Evolutionary conservation across 257 asterid genomes (phyloP), one percentile per base, ranked within the genome.

Genomic region (Lithospermum erythrorhizon): DNA sequence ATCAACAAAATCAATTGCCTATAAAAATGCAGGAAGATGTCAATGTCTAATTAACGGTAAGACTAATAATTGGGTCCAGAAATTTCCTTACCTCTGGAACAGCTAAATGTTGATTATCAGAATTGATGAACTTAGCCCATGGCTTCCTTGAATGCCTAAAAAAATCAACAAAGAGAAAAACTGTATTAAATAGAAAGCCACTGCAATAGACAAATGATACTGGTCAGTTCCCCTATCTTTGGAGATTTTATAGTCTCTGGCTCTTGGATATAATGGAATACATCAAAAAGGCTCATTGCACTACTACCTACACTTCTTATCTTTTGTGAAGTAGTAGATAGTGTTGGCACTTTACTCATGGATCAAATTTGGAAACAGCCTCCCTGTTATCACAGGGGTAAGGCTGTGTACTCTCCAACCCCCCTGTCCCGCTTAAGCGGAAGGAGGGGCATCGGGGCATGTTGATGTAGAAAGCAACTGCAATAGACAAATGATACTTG

Each of bases 1-100:
- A 87, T 90, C 97, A 65, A 87, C 97, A 82, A 90, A 90, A 68
- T 90, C 97, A 58, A 90, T 77, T 53, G 97, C 97, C 97, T 90
- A 64, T 49, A 62, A 66, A 30, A 24, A 52, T 21, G 47, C 23
- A 27, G 48, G 61, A 25, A 14, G 21, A 15, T 45, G 48, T 55
- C 24, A 29, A 62, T 53, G 22, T 47, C 69, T 53, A 66, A 57
- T 48, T 9, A 24, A 59, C 61, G 29, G 60, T 56, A 49, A 21
- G 27, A 53, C 18, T 7, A 15, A 25, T 15, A 59, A 51, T 53
- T 53, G 47, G 41, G 21, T 55, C 13, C 65, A 61, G 55, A 22
- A 70, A n/a, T 54, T 59, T 30, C 61, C 73, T 65, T 71, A 90
- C 97, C 84, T 90, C 97, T 2, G 90, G 90, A 58, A 77, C 90